Conservation (phyloP, 2,329 filamentous ascomycete genomes). For the Taxawa tesnikishii region DNA sequence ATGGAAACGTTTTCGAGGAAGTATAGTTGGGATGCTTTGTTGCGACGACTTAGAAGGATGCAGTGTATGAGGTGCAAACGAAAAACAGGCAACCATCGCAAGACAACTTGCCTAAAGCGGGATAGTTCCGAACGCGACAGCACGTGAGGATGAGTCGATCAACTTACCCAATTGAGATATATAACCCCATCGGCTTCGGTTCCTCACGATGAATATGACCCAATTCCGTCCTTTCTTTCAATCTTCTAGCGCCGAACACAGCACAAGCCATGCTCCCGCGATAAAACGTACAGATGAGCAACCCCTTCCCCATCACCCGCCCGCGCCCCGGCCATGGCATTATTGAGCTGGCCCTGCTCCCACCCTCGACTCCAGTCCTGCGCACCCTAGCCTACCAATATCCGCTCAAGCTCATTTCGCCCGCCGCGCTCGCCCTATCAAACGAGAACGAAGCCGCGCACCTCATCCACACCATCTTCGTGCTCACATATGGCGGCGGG, state of each 20-base stretch:
- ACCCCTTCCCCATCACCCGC: conserved; percentile 65
- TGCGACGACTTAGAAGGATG: too few species aligned
- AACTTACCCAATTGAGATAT: too few species aligned
- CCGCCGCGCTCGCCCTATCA: conserved; percentile 22
- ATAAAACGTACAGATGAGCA: conserved; percentile 35
- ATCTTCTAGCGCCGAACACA: neutral
- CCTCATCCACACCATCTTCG: conserved; percentile 66
- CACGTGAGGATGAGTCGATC: too few species aligned
- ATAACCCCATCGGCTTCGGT: too few species aligned
- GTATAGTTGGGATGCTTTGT: too few species aligned
- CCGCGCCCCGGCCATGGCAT: conserved; percentile 66
- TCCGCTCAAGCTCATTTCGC: conserved; percentile 84
- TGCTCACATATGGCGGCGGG: conserved; percentile 89
- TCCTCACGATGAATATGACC: too few species aligned
- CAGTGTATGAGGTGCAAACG: too few species aligned
- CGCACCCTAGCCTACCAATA: conserved; percentile 78
- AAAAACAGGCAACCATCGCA: too few species aligned
- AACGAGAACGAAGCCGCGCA: conserved; percentile 18
- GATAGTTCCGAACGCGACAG: too few species aligned
- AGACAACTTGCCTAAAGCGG: too few species aligned
- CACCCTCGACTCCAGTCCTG: conserved; percentile 58
- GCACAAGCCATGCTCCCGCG: neutral
- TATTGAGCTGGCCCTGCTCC: conserved; percentile 61
- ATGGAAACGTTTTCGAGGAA: too few species aligned
- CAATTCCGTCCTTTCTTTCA: too few species aligned